phyloP scores from a whole-genome alignment of 1,139 yeast genomes.

The Protomyces inundatus region DNA sequence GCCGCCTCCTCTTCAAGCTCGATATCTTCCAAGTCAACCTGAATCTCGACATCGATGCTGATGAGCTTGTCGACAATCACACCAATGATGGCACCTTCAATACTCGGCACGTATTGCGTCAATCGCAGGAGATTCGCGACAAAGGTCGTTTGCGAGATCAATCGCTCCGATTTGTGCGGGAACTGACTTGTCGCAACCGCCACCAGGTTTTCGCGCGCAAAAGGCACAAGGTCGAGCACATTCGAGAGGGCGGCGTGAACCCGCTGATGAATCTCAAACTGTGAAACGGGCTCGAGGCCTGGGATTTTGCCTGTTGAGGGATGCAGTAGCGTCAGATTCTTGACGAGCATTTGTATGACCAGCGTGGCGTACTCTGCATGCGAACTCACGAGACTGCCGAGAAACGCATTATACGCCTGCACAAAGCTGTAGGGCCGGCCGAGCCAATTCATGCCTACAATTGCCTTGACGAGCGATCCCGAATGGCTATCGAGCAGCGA shows the following conservation, averaged over 20 bases:
- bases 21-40: slow-evolving; percentile 25
- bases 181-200: slow-evolving; percentile 24
- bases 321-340: slow-evolving; percentile 12
- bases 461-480: slow-evolving; percentile 18
- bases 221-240: slow-evolving; percentile 29
- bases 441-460: slow-evolving; percentile 26
- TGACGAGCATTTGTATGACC: slow-evolving; percentile 28
- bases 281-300: slow-evolving; percentile 11
- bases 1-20: slow-evolving; percentile 26
- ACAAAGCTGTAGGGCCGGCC: slow-evolving; percentile 26
- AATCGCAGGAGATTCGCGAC: slow-evolving; percentile 27
- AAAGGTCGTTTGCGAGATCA: slow-evolving; percentile 27
- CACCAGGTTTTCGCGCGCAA: slow-evolving; percentile 27
- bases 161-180: slow-evolving; percentile 28
- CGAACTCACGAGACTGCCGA: slow-evolving; percentile 29
- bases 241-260: slow-evolving; percentile 28
- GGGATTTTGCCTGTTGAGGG: slow-evolving; percentile 21
- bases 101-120: slow-evolving; percentile 25
- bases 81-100: slow-evolving; percentile 27
- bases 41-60: slow-evolving; percentile 29
- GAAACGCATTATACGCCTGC: slow-evolving; percentile 26
- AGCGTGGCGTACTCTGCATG: slow-evolving; percentile 28
- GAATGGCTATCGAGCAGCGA: slow-evolving; percentile 24
- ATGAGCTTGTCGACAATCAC: slow-evolving; percentile 29
- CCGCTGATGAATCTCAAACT: slow-evolving; percentile 24